Base-by-base conservation (phyloP, 2,329 filamentous ascomycete genomes). In the Diaporthe ampelina region DNA sequence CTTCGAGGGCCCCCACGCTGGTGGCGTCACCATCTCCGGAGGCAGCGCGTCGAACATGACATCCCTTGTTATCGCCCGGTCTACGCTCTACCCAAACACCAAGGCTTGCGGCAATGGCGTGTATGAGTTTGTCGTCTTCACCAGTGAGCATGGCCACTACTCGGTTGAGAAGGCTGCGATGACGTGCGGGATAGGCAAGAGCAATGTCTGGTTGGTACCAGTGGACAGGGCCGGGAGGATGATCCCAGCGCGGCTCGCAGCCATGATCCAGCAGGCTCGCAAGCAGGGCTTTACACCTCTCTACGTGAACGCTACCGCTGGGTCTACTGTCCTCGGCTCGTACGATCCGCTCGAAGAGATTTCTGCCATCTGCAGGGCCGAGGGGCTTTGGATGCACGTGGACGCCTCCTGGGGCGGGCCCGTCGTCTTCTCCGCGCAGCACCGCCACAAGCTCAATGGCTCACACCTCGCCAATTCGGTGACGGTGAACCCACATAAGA, bases 401-500 rank as follows among this genome's bases (percentile, higher is more conserved):
- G 97, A 99, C 81, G 97, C 90, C 45, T 94, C 92, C 67, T 98
- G 95, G 96, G 97, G 97, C 77, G 96, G 95, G 0, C 89, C 92
- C 0, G 94, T 94, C 74, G 88, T 94, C 77, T 98, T 98, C 84
- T 94, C 91, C 0, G 79, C 87, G n/a, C 85, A 84, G 73, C 92
- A 94, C 57, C 86, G 85, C 59, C 80, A 81, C 76, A 78, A 85
- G 71, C 85, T 98, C 13, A 82, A 85, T 1, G 96, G 96, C 19
- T 86, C 89, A 2, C 88, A 95, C 58, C 88, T 93, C 54, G 97
- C 95, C 13, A 90, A 98, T 83, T 94, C 92, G 19, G 86, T 98
- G 52, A 94, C 95, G 2, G 90, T 98, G 72, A 98, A 97, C 83
- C 95, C 97, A 73, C 97, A 99, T 85, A 98, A 98, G 85, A 98